phyloP scores from a whole-genome alignment of 2,329 filamentous ascomycete species.

The Fusarium acutatum region DNA sequence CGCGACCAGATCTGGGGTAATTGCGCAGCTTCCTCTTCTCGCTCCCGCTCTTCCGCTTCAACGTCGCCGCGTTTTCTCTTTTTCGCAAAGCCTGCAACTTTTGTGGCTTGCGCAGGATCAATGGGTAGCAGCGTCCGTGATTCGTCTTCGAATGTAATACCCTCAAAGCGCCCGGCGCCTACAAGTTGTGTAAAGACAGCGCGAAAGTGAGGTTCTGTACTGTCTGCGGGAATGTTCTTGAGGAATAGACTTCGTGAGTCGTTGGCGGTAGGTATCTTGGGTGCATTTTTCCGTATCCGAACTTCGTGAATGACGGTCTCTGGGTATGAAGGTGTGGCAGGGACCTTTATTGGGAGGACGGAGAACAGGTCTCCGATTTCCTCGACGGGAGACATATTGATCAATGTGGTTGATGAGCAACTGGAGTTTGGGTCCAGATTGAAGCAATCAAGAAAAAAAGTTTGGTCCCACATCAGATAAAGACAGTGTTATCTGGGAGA shows the following conservation, averaged over 20 bases:
- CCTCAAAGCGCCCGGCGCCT: conserved; percentile 80
- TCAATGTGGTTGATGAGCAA: neutral
- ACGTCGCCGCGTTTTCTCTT: conserved; percentile 56
- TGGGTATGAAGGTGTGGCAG: conserved; percentile 69
- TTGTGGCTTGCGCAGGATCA: conserved; percentile 59
- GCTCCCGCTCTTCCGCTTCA: conserved; percentile 63
- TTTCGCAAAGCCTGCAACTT: conserved; percentile 48
- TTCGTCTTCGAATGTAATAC: conserved; percentile 76
- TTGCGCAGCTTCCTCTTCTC: conserved; percentile 65
- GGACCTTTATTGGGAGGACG: conserved; percentile 73
- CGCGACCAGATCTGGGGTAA: conserved; percentile 80
- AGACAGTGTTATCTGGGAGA: neutral
- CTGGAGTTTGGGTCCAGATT: neutral
- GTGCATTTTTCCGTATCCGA: conserved; percentile 84
- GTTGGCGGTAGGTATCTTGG: conserved; percentile 77
- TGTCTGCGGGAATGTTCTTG: conserved; percentile 88
- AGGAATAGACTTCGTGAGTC: conserved; percentile 85
- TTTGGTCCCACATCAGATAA: conserved; percentile 22
- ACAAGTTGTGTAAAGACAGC: conserved; percentile 78
- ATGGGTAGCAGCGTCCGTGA: conserved; percentile 52
- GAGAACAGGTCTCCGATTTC: conserved; percentile 65
- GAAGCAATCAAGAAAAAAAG: conserved; percentile 35
- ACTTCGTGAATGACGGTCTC: conserved; percentile 78
- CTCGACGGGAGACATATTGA: conserved; percentile 43
- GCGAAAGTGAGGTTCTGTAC: conserved; percentile 79